These are phyloP conservation scores for Chenopodium suecicum DNA, from an alignment of 148 eudicot genomes.

Conservation along the genomic window DNA sequence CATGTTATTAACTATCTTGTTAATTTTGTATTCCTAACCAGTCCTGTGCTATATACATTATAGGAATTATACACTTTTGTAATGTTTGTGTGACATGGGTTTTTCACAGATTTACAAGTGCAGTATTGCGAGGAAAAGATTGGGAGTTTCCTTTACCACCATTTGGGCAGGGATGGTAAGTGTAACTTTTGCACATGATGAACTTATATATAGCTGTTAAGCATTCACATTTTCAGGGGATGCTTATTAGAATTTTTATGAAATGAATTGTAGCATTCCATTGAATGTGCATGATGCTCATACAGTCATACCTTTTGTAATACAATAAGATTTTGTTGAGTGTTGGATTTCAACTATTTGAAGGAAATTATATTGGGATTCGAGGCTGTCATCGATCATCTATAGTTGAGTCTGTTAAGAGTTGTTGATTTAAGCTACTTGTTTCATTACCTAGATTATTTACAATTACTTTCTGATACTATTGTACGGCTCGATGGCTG, in stretches of 20 bases:
- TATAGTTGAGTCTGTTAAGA: not conserved
- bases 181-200: not conserved
- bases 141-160: constrained; percentile 95
- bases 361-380: not conserved
- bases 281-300: not conserved
- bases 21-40: not conserved
- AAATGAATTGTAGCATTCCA: not conserved
- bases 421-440: not conserved
- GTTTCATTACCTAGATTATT: not conserved
- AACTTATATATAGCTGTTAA: not conserved
- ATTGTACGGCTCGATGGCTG: not conserved
- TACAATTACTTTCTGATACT: not conserved
- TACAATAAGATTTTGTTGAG: not conserved
- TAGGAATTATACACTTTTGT: not conserved
- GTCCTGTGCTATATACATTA: not conserved
- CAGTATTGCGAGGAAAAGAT: constrained; percentile 74
- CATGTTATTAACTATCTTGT: too few relatives aligned
- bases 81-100: not conserved
- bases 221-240: not conserved
- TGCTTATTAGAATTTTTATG: not conserved
- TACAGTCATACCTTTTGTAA: too few relatives aligned
- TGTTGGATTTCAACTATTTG: not conserved
- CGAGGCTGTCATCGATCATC: constrained; percentile 1
- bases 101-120: constrained; percentile 76
- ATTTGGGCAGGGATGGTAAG: constrained; percentile 96